These are phyloP conservation scores for Coemansia sp. DNA, from an alignment of 192 early-diverging fungal genomes.

Conservation along the genomic window DNA sequence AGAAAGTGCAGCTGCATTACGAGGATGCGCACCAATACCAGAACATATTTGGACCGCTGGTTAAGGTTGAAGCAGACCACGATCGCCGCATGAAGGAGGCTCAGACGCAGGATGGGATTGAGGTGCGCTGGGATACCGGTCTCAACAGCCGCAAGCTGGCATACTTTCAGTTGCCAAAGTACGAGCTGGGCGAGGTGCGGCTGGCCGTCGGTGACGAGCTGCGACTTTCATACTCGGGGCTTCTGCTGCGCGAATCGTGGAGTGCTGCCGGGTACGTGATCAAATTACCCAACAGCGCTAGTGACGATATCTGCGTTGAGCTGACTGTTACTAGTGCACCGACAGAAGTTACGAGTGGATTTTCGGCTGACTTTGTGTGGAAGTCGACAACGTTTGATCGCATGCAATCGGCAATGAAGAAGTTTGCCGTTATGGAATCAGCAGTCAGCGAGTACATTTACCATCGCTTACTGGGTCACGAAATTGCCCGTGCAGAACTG, in stretches of 20 bases:
- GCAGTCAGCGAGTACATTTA: slow-evolving; percentile 95
- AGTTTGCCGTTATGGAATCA: slow-evolving; percentile 93
- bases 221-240: slow-evolving; percentile 81
- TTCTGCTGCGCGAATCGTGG: slow-evolving; percentile 78
- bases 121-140: slow-evolving; percentile 96
- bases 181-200: slow-evolving; percentile 84
- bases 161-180: slow-evolving; percentile 89
- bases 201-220: slow-evolving; percentile 95
- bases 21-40: slow-evolving; percentile 98
- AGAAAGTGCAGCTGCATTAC: slow-evolving; percentile 80
- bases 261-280: slow-evolving; percentile 88
- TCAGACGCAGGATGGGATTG: slow-evolving; percentile 94
- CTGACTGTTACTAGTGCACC: slow-evolving; percentile 71
- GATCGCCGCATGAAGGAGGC: slow-evolving; percentile 83
- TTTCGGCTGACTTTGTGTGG: slow-evolving; percentile 98
- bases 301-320: slow-evolving; percentile 95
- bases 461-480: slow-evolving; percentile 91
- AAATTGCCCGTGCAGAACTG: slow-evolving; percentile 71
- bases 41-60: slow-evolving; percentile 91
- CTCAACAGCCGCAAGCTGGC: slow-evolving; percentile 90
- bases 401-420: slow-evolving; percentile 96
- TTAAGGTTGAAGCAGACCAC: slow-evolving; percentile 94
- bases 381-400: slow-evolving; percentile 96
- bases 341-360: slow-evolving; percentile 66
- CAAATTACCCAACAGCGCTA: slow-evolving; percentile 91